phyloP scores from a whole-genome alignment of 2,329 filamentous ascomycete genomes.

The Lecanosticta acicola region DNA sequence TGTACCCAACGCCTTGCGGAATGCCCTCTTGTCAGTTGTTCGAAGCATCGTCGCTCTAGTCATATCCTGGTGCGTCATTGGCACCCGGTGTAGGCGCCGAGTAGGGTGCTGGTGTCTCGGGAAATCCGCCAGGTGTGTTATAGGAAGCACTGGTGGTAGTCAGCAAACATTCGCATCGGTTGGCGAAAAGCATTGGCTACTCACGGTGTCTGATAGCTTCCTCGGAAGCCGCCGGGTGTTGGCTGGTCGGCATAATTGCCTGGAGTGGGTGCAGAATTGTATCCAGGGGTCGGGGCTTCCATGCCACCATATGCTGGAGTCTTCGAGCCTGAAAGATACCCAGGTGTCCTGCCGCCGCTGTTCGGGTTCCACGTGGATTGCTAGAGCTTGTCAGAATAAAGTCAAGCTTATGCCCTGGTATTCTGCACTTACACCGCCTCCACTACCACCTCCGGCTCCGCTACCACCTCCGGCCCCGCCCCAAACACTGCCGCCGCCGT shows the following conservation, averaged over 20 bases:
- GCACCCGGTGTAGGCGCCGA: slow-evolving; percentile 51
- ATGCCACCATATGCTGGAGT: slow-evolving; percentile 66
- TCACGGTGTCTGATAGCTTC: slow-evolving; percentile 34
- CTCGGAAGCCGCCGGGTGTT: slow-evolving; percentile 36
- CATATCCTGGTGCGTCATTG: slow-evolving; percentile 41
- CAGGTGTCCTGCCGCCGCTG: slow-evolving; percentile 46
- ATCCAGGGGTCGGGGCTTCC: slow-evolving; percentile 55
- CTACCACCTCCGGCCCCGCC: slow-evolving; percentile 17
- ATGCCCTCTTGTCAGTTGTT: too few species aligned
- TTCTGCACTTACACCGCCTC: slow-evolving; percentile 33
- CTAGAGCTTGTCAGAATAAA: slow-evolving; percentile 21
- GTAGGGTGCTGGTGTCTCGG: slow-evolving; percentile 45
- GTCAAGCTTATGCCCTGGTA: slow-evolving; percentile 73
- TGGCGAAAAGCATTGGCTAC: not conserved
- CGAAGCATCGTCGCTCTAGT: slow-evolving; percentile 19
- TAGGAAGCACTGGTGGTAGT: slow-evolving; percentile 14
- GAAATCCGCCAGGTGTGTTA: slow-evolving; percentile 42
- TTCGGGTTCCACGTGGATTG: slow-evolving; percentile 36
- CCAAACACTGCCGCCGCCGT: slow-evolving; percentile 45
- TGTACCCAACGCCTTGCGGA: not conserved
- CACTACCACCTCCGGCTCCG: slow-evolving; percentile 22
- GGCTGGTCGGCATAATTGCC: slow-evolving; percentile 33
- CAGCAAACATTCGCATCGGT: not conserved
- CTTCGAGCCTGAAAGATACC: slow-evolving; percentile 57
- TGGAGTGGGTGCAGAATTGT: slow-evolving; percentile 40